Conservation (phyloP, 2,329 filamentous ascomycete genomes). For the Nectriaceae sp. region DNA sequence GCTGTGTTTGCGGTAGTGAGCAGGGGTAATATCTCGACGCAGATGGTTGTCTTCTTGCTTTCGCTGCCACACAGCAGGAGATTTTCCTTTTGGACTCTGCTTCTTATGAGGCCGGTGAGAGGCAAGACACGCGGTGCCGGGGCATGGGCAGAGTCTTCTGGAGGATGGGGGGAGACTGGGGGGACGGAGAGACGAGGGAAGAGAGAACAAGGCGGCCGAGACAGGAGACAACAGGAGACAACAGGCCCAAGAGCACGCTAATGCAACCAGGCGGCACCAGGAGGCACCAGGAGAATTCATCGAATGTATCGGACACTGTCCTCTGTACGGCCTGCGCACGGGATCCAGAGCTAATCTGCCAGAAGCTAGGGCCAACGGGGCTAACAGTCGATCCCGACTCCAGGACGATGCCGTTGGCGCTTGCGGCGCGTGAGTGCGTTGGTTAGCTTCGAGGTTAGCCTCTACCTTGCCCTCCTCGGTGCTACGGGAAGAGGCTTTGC, state of each 20-base stretch:
- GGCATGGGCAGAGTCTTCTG: constrained; percentile 26
- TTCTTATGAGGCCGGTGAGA: constrained; percentile 31
- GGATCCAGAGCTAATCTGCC: not conserved
- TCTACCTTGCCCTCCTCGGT: too few relatives aligned
- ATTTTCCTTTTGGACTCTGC: constrained; percentile 1
- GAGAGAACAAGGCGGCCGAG: constrained; percentile 23
- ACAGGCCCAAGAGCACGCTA: constrained; percentile 25
- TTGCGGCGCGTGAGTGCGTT: constrained; percentile 21
- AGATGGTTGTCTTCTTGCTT: not conserved
- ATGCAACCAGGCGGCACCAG: constrained; percentile 16
- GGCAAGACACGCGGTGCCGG: constrained; percentile 29
- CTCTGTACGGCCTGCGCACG: constrained; percentile 12
- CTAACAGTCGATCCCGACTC: constrained; percentile 5
- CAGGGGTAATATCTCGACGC: constrained; percentile 8
- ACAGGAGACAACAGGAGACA: constrained; percentile 32
- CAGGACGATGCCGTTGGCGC: constrained; percentile 20
- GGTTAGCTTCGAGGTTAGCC: not conserved
- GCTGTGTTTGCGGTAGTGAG: too few relatives aligned
- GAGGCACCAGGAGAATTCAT: constrained; percentile 16
- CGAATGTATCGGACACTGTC: constrained; percentile 29
- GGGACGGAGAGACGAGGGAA: constrained; percentile 21
- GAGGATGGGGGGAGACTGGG: constrained; percentile 3
- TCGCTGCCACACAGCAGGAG: not conserved
- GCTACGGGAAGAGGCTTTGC: too few relatives aligned
- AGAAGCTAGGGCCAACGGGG: too few relatives aligned